Evolutionary conservation across 1,139 yeast genomes (phyloP).

Genomic region (Pichiaceae sp.): DNA sequence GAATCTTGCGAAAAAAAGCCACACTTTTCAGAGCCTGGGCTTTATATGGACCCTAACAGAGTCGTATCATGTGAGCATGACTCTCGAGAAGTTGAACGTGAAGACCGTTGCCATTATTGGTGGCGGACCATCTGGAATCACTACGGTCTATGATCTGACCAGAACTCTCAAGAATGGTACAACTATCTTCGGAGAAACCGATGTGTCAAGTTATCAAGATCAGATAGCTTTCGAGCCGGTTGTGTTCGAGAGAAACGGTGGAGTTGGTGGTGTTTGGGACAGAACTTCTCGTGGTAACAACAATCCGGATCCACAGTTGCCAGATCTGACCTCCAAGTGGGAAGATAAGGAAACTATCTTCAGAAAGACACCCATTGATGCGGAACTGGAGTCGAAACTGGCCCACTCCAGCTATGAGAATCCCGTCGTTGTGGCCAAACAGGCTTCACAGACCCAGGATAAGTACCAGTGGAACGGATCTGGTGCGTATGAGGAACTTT

Average conservation of each 20-base stretch:
- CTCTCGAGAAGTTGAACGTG: not conserved
- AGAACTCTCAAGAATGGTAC: constrained; percentile 10
- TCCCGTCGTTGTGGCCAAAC: constrained; percentile 6
- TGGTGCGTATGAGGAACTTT: constrained; percentile 32
- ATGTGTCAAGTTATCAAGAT: not conserved
- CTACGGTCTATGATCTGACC: constrained; percentile 30
- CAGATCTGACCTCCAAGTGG: constrained; percentile 4
- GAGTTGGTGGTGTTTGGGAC: constrained; percentile 40
- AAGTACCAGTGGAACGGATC: constrained; percentile 16
- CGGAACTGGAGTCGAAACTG: constrained; percentile 3
- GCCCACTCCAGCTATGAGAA: constrained; percentile 6
- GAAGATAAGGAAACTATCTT: constrained; percentile 5
- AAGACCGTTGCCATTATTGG: constrained; percentile 36
- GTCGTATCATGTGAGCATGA: not conserved
- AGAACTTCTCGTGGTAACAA: constrained; percentile 7
- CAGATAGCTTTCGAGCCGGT: constrained; percentile 22
- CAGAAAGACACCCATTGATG: constrained; percentile 8
- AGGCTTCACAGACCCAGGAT: constrained; percentile 1
- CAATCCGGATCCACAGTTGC: constrained; percentile 23
- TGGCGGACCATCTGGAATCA: constrained; percentile 46
- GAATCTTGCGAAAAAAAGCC: too few relatives aligned
- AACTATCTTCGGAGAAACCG: constrained; percentile 9
- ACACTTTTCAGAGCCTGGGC: too few relatives aligned
- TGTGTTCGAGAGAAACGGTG: constrained; percentile 31
- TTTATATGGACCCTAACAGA: too few relatives aligned